These are phyloP conservation scores for Artemisia tridentata DNA, from an alignment of 129 eudicot species.

Conservation along the genomic window DNA sequence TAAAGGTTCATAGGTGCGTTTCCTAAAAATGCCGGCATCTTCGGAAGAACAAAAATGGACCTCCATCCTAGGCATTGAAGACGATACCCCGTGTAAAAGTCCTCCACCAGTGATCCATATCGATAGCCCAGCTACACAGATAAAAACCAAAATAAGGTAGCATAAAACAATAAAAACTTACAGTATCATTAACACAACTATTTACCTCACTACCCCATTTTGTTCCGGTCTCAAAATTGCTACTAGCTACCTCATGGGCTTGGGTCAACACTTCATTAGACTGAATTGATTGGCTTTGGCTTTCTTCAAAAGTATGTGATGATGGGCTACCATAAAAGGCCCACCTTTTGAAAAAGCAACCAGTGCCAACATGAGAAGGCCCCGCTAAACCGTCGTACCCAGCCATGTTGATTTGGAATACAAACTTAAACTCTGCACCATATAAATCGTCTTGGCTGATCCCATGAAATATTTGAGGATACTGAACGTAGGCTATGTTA, in stretches of 20 bases:
- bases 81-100: slow-evolving; percentile 38
- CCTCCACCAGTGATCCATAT: slow-evolving; percentile 56
- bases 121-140: slow-evolving; percentile 42
- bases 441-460: slow-evolving; percentile 55
- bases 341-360: slow-evolving; percentile 58
- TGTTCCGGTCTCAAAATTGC: slow-evolving; percentile 40
- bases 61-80: slow-evolving; percentile 48
- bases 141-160: slow-evolving; percentile 2
- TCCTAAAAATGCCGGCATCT: slow-evolving; percentile 48
- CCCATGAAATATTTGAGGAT: slow-evolving; percentile 65
- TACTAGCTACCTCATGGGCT: slow-evolving; percentile 48
- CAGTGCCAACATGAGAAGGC: slow-evolving; percentile 53
- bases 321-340: slow-evolving; percentile 61
- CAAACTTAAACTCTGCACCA: slow-evolving; percentile 41
- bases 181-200: not conserved
- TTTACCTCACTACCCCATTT: slow-evolving; percentile 61
- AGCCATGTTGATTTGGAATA: slow-evolving; percentile 38
- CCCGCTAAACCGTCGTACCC: slow-evolving; percentile 62
- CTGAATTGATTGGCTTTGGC: slow-evolving; percentile 29
- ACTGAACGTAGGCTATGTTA: slow-evolving; percentile 56
- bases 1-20: slow-evolving; percentile 49
- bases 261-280: slow-evolving; percentile 18
- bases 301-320: slow-evolving; percentile 25
- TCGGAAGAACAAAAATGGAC: slow-evolving; percentile 32
- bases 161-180: not conserved